Base-by-base conservation (phyloP, 768 basidiomycete species). In the Butyriboletus loyo region DNA sequence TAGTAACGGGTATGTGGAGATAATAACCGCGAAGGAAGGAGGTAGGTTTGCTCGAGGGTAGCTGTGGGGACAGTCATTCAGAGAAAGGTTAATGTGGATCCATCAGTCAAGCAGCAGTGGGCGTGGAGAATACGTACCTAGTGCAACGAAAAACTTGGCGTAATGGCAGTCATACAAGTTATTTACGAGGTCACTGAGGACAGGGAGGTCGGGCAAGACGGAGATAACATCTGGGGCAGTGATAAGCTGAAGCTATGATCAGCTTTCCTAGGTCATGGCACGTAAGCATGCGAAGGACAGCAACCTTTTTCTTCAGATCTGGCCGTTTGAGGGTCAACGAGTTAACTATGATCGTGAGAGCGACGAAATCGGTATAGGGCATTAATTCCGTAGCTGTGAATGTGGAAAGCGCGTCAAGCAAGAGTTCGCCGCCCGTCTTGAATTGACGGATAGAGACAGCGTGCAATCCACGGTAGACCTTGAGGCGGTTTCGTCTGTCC, bases 401-500 rank as follows among this genome's bases (percentile, higher is more conserved):
- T 0, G 96, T 98, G 11, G 89, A 89, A 2, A 99, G 75, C 0
- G 94, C 91, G 60, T 98, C 96, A 42, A 94, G 81, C 53, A 98
- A 77, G 10, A 97, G 82, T 34, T 86, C 84, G n/a, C 85, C 85
- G 5, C 84, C 93, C 19, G 81, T 82, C 64, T 90, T 86, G 35
- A 98, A 98, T 63, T 95, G 86, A n/a, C 96, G 87, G 55, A 91
- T 87, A 28, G 91, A 88, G 30, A 95, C 73, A 39, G 87, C 75
- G 64, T 96, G 89, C 0, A 97, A 75, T 43, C 88, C 95, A 46
- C 84, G 83, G 75, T 98, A 99, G 37, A 98, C 96, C 72, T 99
- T 99, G 62, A 98, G 82, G 40, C 96, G 83, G 70, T 98, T 99
- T 35, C 94, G 83, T 49, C 96, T 78, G 69, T 99, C 96, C 96